These are phyloP conservation scores for Penicillium sclerotiorum DNA, from an alignment of 2,329 filamentous ascomycete species.

Conservation along the genomic window DNA sequence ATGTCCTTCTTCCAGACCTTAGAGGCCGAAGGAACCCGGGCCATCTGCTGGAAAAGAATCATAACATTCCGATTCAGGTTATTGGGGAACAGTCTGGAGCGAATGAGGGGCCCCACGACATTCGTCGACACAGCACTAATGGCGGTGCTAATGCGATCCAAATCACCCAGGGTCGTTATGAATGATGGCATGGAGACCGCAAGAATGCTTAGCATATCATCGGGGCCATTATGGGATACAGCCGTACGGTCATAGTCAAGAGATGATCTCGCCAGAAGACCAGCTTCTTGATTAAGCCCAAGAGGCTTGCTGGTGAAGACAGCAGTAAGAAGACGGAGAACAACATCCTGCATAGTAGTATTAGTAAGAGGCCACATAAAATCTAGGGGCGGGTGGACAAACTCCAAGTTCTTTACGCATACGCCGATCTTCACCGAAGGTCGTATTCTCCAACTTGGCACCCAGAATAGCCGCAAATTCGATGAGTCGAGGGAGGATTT, in stretches of 20 bases:
- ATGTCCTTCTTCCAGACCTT: constrained; percentile 95
- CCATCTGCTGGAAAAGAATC: constrained; percentile 73
- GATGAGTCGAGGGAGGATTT: constrained; percentile 81
- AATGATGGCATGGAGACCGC: constrained; percentile 78
- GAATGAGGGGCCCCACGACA: constrained; percentile 78
- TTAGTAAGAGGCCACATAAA: constrained; percentile 20
- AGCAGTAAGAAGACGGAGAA: constrained; percentile 84
- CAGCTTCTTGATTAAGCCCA: constrained; percentile 65
- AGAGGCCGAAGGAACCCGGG: constrained; percentile 74
- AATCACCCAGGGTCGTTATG: constrained; percentile 79
- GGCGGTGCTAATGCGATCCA: constrained; percentile 78
- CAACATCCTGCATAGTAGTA: constrained; percentile 68
- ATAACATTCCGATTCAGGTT: constrained; percentile 75
- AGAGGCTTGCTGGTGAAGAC: constrained; percentile 88
- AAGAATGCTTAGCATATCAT: constrained; percentile 80
- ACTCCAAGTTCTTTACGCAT: constrained; percentile 90
- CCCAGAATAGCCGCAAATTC: constrained; percentile 89
- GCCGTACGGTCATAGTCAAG: constrained; percentile 45
- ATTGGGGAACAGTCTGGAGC: constrained; percentile 82
- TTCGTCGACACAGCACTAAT: constrained; percentile 80
- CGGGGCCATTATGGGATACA: constrained; percentile 55
- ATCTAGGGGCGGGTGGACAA: constrained; percentile 42
- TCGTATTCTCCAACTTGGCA: constrained; percentile 96
- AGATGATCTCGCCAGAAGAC: constrained; percentile 42
- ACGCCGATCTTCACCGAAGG: constrained; percentile 89